A percentile compares a stretch with the other conserved stretches of the same genome.
phyloP scores from a whole-genome alignment of 495 filamentous ascomycete genomes.

The Astrocystis sublimbata region DNA sequence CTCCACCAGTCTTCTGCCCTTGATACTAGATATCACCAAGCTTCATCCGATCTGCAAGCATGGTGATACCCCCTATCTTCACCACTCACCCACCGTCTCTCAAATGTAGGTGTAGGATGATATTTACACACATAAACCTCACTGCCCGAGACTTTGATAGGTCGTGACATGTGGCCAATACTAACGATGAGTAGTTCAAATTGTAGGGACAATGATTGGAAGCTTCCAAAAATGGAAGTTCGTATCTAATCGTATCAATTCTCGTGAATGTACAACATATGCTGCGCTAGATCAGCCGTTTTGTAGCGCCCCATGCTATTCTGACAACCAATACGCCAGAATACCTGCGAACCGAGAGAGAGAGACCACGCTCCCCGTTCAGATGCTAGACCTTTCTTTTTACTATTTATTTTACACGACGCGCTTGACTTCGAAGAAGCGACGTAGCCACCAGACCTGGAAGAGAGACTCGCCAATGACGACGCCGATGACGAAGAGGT shows the following conservation, averaged over 20 bases:
- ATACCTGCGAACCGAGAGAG: conserved; percentile 27
- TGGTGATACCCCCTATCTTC: too few relatives aligned
- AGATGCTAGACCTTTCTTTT: neutral
- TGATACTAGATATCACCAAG: too few relatives aligned
- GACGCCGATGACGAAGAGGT: conserved; percentile 89
- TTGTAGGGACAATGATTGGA: neutral
- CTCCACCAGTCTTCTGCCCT: too few relatives aligned
- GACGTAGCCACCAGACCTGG: conserved; percentile 98
- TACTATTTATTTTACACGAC: conserved; percentile 36
- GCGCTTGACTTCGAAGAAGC: conserved; percentile 89
- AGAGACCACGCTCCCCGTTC: conserved; percentile 2
- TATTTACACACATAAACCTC: neutral
- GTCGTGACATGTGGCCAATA: neutral
- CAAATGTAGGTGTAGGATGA: neutral
- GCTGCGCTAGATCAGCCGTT: conserved; percentile 10
- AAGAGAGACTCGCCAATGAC: conserved; percentile 91
- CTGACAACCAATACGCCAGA: conserved; percentile 29
- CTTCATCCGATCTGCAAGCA: neutral
- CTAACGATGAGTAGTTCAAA: neutral
- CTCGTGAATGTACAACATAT: conserved; percentile 18
- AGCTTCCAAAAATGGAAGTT: neutral
- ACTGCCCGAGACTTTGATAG: too few relatives aligned
- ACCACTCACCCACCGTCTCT: too few relatives aligned
- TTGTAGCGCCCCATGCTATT: conserved; percentile 17
- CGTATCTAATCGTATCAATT: conserved; percentile 21